A percentile compares a stretch with the other conserved stretches of the same genome.
These are phyloP conservation scores for Psidium guajava DNA, from an alignment of 345 rosid genomes.

Conservation along the genomic window DNA sequence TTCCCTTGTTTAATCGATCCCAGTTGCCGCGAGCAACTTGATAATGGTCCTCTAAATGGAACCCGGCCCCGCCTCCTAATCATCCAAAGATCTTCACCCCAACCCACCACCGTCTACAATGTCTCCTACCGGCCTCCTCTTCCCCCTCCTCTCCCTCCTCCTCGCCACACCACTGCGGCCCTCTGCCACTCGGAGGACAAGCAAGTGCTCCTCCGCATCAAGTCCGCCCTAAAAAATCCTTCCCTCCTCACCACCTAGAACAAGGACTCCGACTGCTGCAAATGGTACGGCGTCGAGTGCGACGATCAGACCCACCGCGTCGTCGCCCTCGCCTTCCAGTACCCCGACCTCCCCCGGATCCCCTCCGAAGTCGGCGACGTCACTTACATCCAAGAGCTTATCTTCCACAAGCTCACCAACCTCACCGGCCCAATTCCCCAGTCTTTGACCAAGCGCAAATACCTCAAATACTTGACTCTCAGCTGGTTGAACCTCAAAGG, in stretches of 20 bases:
- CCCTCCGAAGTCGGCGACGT: slow-evolving; percentile 1
- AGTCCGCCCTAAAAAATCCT: background rate
- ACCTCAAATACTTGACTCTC: background rate
- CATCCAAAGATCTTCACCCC: background rate
- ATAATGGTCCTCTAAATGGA: background rate
- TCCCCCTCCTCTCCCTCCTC: background rate
- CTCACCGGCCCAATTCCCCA: background rate
- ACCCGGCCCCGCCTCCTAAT: background rate
- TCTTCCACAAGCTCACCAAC: slow-evolving; percentile 2
- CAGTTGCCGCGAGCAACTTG: too few relatives aligned
- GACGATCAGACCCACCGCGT: slow-evolving; percentile 44
- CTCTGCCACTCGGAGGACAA: slow-evolving; percentile 5
- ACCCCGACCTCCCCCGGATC: background rate
- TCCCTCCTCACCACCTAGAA: background rate
- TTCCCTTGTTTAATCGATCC: background rate
- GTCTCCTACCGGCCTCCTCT: background rate
- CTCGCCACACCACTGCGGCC: background rate
- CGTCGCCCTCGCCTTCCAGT: slow-evolving; percentile 33
- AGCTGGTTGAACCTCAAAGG: slow-evolving; percentile 16
- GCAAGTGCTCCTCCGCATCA: slow-evolving; percentile 2
- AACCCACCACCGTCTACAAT: background rate
- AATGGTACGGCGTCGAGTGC: slow-evolving; percentile 58
- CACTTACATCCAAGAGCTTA: background rate
- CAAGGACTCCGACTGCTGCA: slow-evolving; percentile 40
- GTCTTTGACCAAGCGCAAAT: slow-evolving; percentile 1